Conservation (phyloP, 306 rosid species). For the Prunus salicina region DNA sequence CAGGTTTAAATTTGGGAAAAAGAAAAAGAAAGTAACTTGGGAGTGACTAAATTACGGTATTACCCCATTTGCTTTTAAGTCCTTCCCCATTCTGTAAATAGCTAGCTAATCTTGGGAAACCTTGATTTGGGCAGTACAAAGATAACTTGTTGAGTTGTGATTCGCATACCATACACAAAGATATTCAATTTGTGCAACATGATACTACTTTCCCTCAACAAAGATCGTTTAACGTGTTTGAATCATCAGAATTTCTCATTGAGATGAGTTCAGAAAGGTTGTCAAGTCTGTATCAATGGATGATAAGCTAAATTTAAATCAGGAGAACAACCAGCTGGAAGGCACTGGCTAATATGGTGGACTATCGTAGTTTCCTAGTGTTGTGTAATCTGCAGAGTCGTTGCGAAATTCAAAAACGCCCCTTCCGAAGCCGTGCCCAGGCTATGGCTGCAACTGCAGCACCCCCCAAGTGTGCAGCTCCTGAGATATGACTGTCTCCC, state of each 20-base stretch:
- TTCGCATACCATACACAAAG: background rate
- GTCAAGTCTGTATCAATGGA: background rate
- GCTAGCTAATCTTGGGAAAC: too few relatives aligned
- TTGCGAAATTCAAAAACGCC: conserved; percentile 46
- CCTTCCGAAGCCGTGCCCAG: conserved; percentile 70
- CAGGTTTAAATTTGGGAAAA: background rate
- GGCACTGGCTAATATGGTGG: background rate
- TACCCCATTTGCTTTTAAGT: background rate
- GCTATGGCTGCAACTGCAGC: conserved; percentile 83
- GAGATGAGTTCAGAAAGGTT: background rate
- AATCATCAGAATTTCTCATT: background rate
- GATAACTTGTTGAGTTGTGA: too few relatives aligned
- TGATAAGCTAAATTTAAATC: background rate
- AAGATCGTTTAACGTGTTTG: too few relatives aligned
- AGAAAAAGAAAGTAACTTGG: background rate
- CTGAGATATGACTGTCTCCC: conserved; percentile 65
- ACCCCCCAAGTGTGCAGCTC: conserved; percentile 90
- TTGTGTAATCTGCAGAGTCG: background rate
- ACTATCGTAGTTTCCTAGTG: background rate
- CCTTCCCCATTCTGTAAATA: too few relatives aligned
- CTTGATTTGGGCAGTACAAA: too few relatives aligned
- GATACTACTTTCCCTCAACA: too few relatives aligned
- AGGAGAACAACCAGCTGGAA: background rate
- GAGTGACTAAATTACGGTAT: background rate
- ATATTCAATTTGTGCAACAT: background rate